Percentiles rank a stretch among this genome's conserved stretches.
phyloP scores from a whole-genome alignment of 805 yeast genomes.

The Wickerhamomyces alni region DNA sequence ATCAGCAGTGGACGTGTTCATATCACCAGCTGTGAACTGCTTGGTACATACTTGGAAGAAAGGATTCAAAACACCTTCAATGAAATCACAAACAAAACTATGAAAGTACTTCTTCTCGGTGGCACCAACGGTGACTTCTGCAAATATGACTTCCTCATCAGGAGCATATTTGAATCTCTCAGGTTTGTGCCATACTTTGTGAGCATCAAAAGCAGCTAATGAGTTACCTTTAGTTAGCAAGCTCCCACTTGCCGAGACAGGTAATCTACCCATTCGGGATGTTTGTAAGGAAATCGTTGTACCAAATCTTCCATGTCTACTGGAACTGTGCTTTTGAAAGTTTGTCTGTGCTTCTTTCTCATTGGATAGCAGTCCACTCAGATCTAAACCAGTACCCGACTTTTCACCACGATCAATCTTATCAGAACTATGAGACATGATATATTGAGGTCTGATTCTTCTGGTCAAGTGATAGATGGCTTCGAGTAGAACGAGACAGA shows the following conservation, averaged over 20 bases:
- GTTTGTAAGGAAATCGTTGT: constrained; percentile 70
- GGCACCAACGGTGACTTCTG: constrained; percentile 20
- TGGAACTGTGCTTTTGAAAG: constrained; percentile 45
- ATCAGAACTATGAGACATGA: constrained; percentile 7
- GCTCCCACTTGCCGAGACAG: constrained; percentile 72
- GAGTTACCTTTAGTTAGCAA: constrained; percentile 44
- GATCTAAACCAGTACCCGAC: constrained; percentile 2
- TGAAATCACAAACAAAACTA: constrained; percentile 49
- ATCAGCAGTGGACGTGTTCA: constrained; percentile 3
- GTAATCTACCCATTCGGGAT: constrained; percentile 48
- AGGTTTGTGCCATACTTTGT: constrained; percentile 59
- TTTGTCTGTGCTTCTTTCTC: constrained; percentile 51
- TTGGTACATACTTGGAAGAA: constrained; percentile 48
- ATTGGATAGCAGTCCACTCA: constrained; percentile 41
- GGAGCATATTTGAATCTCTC: constrained; percentile 20
- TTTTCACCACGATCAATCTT: neutral
- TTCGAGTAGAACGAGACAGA: constrained; percentile 64
- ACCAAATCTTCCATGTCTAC: constrained; percentile 90
- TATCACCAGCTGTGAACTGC: constrained; percentile 36
- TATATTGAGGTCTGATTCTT: constrained; percentile 38
- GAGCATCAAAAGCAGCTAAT: constrained; percentile 57
- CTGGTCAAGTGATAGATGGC: constrained; percentile 57
- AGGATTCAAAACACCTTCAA: constrained; percentile 72
- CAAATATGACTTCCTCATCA: constrained; percentile 24
- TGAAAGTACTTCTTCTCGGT: constrained; percentile 6